Evolutionary conservation across 1,284 basidiomycete species (phyloP).

Genomic region (Athelia psychrophila): DNA sequence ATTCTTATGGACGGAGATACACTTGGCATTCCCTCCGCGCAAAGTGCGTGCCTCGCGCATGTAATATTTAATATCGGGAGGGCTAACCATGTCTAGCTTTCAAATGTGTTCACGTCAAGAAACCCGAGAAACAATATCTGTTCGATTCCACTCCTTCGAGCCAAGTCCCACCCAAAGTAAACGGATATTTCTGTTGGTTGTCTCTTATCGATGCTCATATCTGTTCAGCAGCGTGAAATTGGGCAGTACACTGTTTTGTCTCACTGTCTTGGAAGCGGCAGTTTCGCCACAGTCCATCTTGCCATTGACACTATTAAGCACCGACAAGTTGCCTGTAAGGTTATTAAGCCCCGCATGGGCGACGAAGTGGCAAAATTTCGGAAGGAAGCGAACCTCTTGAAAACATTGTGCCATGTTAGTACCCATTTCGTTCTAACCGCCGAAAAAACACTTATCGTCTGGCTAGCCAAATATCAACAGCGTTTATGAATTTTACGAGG

Average conservation of each 20-base stretch:
- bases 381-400: constrained; percentile 75
- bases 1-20: constrained; percentile 75
- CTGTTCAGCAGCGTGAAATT: constrained; percentile 31
- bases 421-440: not conserved
- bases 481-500: constrained; percentile 66
- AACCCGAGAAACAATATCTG: constrained; percentile 47
- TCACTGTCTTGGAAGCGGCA: constrained; percentile 74
- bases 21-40: constrained; percentile 62
- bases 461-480: constrained; percentile 77
- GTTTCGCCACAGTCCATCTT: constrained; percentile 80
- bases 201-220: constrained; percentile 6
- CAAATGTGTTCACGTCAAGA: constrained; percentile 57
- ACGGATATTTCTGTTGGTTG: constrained; percentile 6
- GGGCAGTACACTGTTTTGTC: constrained; percentile 68
- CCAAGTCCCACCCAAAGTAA: constrained; percentile 50
- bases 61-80: too few species aligned
- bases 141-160: constrained; percentile 63
- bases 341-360: constrained; percentile 58
- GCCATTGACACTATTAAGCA: constrained; percentile 60
- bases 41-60: constrained; percentile 35
- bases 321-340: constrained; percentile 83
- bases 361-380: constrained; percentile 59
- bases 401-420: constrained; percentile 66
- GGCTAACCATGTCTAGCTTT: constrained; percentile 44
- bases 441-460: not conserved